These are phyloP conservation scores for Theobroma cacao DNA, from an alignment of 345 rosid genomes.

Conservation along the genomic window DNA sequence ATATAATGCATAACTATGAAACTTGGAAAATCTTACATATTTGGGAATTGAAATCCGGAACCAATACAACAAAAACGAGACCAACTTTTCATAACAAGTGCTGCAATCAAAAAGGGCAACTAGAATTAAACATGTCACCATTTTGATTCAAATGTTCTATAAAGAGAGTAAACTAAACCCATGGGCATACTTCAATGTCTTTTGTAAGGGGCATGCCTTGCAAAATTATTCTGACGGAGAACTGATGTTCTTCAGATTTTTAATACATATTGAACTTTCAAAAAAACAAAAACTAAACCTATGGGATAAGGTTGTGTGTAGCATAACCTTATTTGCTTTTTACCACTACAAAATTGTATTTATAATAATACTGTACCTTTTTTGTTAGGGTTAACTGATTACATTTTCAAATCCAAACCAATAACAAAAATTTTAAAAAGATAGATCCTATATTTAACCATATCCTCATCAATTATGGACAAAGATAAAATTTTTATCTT, in stretches of 20 bases:
- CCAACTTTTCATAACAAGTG: constrained; percentile 68
- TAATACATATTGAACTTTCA: too few species aligned
- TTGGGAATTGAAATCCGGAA: constrained; percentile 62
- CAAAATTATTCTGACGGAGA: too few species aligned
- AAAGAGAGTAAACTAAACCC: too few species aligned
- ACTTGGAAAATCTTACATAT: constrained; percentile 35
- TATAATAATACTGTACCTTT: background rate
- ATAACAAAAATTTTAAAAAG: background rate
- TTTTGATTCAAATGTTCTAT: too few species aligned
- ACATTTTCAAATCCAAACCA: too few species aligned
- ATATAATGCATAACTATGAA: background rate
- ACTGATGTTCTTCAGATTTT: too few species aligned
- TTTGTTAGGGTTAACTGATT: too few species aligned
- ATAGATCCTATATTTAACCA: background rate
- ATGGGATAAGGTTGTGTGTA: background rate
- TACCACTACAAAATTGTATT: background rate
- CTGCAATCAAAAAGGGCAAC: constrained; percentile 38
- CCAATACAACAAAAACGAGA: constrained; percentile 86
- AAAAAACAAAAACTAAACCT: too few species aligned
- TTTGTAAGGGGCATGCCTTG: too few species aligned
- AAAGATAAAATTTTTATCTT: background rate
- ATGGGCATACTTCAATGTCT: too few species aligned
- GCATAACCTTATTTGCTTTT: background rate
- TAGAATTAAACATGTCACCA: background rate
- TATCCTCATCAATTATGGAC: background rate